These are phyloP conservation scores for Naganishia sp. DNA, from an alignment of 1,284 basidiomycete species.

Conservation along the genomic window DNA sequence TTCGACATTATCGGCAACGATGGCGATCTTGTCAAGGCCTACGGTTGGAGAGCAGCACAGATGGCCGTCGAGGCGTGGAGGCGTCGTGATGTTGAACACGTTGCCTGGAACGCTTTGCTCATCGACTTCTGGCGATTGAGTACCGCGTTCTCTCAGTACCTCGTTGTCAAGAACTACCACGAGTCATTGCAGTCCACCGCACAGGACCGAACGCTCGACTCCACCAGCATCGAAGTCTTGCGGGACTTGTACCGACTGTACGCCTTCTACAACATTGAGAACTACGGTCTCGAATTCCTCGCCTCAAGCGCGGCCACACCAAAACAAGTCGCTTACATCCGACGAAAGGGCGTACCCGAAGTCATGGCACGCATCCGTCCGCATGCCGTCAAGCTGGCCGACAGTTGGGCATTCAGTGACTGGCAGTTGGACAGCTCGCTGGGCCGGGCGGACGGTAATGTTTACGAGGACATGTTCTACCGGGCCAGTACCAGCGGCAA, in stretches of 20 bases:
- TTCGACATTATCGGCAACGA: slow-evolving; percentile 57
- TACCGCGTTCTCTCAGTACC: slow-evolving; percentile 29
- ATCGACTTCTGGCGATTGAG: slow-evolving; percentile 33
- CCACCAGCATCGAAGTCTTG: slow-evolving; percentile 62
- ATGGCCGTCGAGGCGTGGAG: slow-evolving; percentile 67
- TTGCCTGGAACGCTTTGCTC: slow-evolving; percentile 31
- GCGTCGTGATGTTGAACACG: slow-evolving; percentile 27
- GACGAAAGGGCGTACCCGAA: slow-evolving; percentile 55
- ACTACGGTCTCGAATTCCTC: slow-evolving; percentile 61
- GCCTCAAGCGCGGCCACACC: slow-evolving; percentile 36
- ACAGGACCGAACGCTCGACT: slow-evolving; percentile 59
- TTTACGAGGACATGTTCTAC: slow-evolving; percentile 64
- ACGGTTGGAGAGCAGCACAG: slow-evolving; percentile 62
- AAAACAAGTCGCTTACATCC: slow-evolving; percentile 21
- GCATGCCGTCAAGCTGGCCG: slow-evolving; percentile 68
- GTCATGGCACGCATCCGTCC: slow-evolving; percentile 63
- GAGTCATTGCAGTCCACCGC: slow-evolving; percentile 44
- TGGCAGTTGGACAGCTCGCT: slow-evolving; percentile 67
- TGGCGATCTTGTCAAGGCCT: slow-evolving; percentile 58
- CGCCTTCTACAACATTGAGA: slow-evolving; percentile 55
- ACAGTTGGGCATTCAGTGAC: slow-evolving; percentile 74
- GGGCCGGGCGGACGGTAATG: slow-evolving; percentile 67
- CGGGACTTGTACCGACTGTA: slow-evolving; percentile 65
- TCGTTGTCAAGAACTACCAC: slow-evolving; percentile 32
- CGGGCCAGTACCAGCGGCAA: slow-evolving; percentile 21